Base-by-base conservation (phyloP, 768 basidiomycete genomes). In the Lentinula aciculospora region DNA sequence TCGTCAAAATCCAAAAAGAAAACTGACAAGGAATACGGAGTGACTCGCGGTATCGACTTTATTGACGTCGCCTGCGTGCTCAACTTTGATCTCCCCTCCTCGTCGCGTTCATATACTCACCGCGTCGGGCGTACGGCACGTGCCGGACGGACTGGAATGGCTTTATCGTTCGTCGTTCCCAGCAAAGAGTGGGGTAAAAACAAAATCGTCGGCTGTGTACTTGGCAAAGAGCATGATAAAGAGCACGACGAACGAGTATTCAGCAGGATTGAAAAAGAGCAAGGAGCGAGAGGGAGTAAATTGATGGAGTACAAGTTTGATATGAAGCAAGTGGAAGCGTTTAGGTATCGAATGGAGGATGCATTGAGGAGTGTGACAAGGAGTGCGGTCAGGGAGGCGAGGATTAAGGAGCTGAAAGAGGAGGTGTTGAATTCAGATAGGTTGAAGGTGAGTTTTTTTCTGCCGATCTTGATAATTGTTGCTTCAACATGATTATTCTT, bases 371-470 rank as follows among this genome's bases (percentile, higher is more conserved):
- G 87, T 46, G 94, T 97, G 9, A 98, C 97, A 56, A 81, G 86
- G 63, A 86, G 83, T 57, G 84, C 88, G 6, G 84, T 98, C 60
- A 82, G 86, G 62, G 96, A 99, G 71, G 97, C 97, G 1, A 77
- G 94, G 64, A 78, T 97, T 46, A 96, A 95, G 40, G 17, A 17
- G 71, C 73, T 98, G 64, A 94, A 96, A 71, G 74, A 85, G 29
- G 97, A 99, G 71, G 86, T 98, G 8, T n/a, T 99, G 62, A 94
- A 97, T 68, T 95, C 93, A 42, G 94, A 96, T 66, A 98, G 95
- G 72, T 82, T 99, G 48, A 98, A 98, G 83, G 95, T 94, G 58
- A 32, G 40, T n/a, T 42, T 42, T 23, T 17, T 12, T 32, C 31
- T 32, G 6, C 31, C n/a, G n/a, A n/a, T n/a, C n/a, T n/a, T n/a